Percentiles rank a stretch among this genome's conserved stretches.
Evolutionary conservation across 345 rosid genomes (phyloP).

Genomic region (Citrus trifoliata): DNA sequence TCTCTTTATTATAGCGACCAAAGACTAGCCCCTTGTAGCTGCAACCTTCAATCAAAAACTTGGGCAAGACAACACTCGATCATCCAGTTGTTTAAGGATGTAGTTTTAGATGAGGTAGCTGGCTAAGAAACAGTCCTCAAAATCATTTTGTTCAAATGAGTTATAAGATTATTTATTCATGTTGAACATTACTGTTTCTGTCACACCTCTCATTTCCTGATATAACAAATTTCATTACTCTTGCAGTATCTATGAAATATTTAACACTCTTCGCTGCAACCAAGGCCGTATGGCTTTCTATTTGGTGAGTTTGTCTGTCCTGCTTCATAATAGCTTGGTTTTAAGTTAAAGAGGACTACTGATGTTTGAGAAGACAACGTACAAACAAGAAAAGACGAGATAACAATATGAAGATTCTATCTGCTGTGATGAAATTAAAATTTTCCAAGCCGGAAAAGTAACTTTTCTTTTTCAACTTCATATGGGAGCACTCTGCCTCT

Average conservation of each 20-base stretch:
- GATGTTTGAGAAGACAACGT: not conserved
- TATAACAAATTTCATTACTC: not conserved
- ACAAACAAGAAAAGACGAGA: not conserved
- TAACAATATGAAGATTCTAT: not conserved
- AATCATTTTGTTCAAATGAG: not conserved
- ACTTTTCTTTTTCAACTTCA: conserved; percentile 1
- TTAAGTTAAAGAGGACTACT: not conserved
- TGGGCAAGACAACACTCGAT: not conserved
- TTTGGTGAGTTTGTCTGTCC: not conserved
- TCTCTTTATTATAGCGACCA: not conserved
- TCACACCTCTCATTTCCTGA: not conserved
- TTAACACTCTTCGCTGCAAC: not conserved
- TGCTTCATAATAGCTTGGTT: not conserved
- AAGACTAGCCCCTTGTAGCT: not conserved
- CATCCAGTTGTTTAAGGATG: not conserved
- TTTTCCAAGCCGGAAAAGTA: not conserved
- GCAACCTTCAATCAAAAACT: not conserved
- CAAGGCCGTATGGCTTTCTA: not conserved
- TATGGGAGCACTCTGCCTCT: not conserved
- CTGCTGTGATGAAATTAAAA: not conserved
- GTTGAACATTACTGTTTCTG: not conserved
- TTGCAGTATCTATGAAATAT: not conserved
- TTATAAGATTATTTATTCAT: not conserved
- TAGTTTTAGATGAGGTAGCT: not conserved
- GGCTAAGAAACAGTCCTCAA: not conserved